Evolutionary conservation across 164 flowering plant genomes (phyloP), one percentile per base, ranked within the genome.

Genomic region (Warburgia ugandensis): DNA sequence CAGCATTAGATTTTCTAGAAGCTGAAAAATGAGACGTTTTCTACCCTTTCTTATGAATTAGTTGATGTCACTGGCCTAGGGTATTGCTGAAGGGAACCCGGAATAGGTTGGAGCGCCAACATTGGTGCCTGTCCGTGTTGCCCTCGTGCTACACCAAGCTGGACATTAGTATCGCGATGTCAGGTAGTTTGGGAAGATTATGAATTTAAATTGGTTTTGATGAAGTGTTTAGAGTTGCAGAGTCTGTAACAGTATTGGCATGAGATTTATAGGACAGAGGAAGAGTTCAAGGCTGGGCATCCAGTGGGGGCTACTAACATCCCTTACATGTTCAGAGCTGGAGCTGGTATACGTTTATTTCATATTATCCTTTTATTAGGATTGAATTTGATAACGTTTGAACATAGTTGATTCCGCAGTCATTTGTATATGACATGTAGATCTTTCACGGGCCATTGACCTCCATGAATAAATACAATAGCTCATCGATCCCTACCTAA

Each of bases 161-260:
- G 97, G 97, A 8, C 92, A 91, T 55, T 73, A 67, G 2, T 91
- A 83, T 54, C 64, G 87, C 61, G 97, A 91, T 45, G 97, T 91
- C 61, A 75, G 97, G 96, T 77, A 51, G 3, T 17, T 23, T 3
- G 11, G 16, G 21, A 10, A 1, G 12, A n/a, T 25, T 14, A 4
- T 19, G 3, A n/a, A 20, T 4, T 39, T 29, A n/a, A n/a, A n/a
- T n/a, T 35, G 10, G 22, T 29, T 29, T n/a, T n/a, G n/a, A n/a
- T n/a, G n/a, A n/a, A n/a, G n/a, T n/a, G 13, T 43, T 29, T 9
- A 20, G 23, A n/a, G n/a, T n/a, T n/a, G 14, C 30, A 4, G 19
- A 42, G n/a, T n/a, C n/a, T n/a, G 1, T 17, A 17, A 17, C 1
- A 19, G 45, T 3, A 19, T 17, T 17, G 19, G 45, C 11, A 26